Evolutionary conservation across 1,284 basidiomycete species (phyloP), one percentile per base, ranked within the genome.

Genomic region (Phaffia rhodozyma): DNA sequence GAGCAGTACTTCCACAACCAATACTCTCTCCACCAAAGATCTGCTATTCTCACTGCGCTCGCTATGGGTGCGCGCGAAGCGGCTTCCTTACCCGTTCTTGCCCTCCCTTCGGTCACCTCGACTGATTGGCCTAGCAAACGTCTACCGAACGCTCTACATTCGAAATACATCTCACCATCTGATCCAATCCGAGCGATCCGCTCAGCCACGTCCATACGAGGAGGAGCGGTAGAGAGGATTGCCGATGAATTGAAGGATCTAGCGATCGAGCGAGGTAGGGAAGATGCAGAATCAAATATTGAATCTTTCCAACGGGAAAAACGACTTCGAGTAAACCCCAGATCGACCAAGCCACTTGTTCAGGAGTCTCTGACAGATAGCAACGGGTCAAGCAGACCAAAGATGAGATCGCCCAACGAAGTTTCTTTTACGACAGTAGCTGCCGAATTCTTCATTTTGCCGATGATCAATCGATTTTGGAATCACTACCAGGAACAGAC

Each of bases 1-100:
- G 90, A 97, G 72, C 89, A 96, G 71, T 90, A 91, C 74, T 97
- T 97, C 77, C 85, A 86, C 66, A 86, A 87, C 58, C 89, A 93
- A 69, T 97, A 94, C 74, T 91, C 91, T 0, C 82, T 83, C 5
- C 82, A 84, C 27, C 91, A 97, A 71, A 84, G 92, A 16, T 86
- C 83, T 66, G 82, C 83, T 5, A 91, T 94, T 71, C 80, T 97
- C 38, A 90, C 87, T 61, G 86, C 90, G 0, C 77, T 98, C 1
- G 90, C 88, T 0, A 75, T 91, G 57, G 89, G 89, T 3, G 89
- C 90, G 4, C 79, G 89, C 60, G 91, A 96, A 72, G 78, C 96
- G 5, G 86, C 91, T 0, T 84, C 84, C 0, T 77, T 92, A 1
- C 79, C 84, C 0, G 70, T 84, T 1, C 76, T 83, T 62, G 69